Base-by-base conservation (phyloP, 2,329 filamentous ascomycete genomes). In the Shiraia bambusicola region DNA sequence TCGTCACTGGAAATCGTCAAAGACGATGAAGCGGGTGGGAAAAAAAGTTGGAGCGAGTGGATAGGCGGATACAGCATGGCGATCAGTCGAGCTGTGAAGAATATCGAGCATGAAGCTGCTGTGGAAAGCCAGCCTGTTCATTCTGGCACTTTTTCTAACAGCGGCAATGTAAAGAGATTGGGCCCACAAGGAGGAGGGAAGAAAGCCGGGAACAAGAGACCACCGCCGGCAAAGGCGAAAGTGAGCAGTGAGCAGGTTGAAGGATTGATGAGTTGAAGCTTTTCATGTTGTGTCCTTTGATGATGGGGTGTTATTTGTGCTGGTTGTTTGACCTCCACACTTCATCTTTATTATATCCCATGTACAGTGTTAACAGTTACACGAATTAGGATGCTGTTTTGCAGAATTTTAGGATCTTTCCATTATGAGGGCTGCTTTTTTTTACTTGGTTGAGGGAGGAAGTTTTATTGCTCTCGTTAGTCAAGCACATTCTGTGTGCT, bases 41-140 rank as follows among this genome's bases (percentile, higher is more conserved):
- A 61, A 36, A 51, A 64, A 50, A 59, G 58, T 25, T 69, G 66
- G 66, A 47, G 61, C 6, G 66, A 69, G 36, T 69, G 65, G 65
- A 65, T 69, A 36, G 66, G 66, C 0, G 66, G 64, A 12, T 69
- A 69, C 37, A 68, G 64, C 34, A 47, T 69, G 45, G 63, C 65
- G 8, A 65, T 69, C 32, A 57, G 58, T 13, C 39, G 61, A 28
- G 64, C 61, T n/a, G 61, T 69, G 8, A 64, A 60, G 35, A 69
- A 50, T 35, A 65, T 68, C 27, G 64, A 68, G 42, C 59, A 64
- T 14, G 66, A 69, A 33, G 64, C 62, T 28, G 63, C 59, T 11
- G 41, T 69, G 36, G 64, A 67, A 44, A 61, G 51, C 31, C 57
- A 59, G 46, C 38, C 38, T 16, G 35, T 29, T 4, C 12, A 12